Conservation (phyloP, 139 green algal species). For the Tetraselmis striata region DNA sequence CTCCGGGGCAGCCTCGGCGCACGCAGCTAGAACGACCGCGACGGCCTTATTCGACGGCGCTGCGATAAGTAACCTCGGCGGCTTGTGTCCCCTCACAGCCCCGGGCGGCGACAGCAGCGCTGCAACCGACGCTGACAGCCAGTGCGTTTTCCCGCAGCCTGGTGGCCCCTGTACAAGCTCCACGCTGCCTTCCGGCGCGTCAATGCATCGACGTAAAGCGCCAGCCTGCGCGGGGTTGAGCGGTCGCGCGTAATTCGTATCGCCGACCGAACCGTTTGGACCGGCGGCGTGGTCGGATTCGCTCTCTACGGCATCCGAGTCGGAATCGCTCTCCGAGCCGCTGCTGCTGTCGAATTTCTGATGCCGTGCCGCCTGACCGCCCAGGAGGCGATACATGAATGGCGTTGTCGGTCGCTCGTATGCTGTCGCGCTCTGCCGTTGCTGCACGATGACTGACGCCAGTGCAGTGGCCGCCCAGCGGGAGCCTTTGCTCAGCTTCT, state of each 20-base stretch:
- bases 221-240: constrained; percentile 14
- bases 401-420: constrained; percentile 8
- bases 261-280: not conserved
- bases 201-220: constrained; percentile 10
- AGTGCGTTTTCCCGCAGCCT: constrained; percentile 21
- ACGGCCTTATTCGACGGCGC: constrained; percentile 20
- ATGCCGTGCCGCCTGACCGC: constrained; percentile 4
- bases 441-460: constrained; percentile 9
- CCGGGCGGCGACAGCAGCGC: too few species aligned
- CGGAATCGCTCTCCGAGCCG: not conserved
- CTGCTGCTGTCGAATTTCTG: constrained; percentile 14
- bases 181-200: not conserved
- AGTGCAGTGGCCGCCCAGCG: not conserved
- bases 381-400: constrained; percentile 15
- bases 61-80: constrained; percentile 8
- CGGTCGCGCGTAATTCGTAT: not conserved
- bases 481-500: not conserved
- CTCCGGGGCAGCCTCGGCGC: not conserved
- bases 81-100: too few species aligned
- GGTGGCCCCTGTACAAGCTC: constrained; percentile 25
- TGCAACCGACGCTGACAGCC: not conserved
- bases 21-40: not conserved
- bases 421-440: constrained; percentile 5
- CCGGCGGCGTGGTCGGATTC: not conserved
- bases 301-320: not conserved